These are phyloP conservation scores for Babesia sp. DNA, from an alignment of 169 alveolate genomes.

Conservation along the genomic window DNA sequence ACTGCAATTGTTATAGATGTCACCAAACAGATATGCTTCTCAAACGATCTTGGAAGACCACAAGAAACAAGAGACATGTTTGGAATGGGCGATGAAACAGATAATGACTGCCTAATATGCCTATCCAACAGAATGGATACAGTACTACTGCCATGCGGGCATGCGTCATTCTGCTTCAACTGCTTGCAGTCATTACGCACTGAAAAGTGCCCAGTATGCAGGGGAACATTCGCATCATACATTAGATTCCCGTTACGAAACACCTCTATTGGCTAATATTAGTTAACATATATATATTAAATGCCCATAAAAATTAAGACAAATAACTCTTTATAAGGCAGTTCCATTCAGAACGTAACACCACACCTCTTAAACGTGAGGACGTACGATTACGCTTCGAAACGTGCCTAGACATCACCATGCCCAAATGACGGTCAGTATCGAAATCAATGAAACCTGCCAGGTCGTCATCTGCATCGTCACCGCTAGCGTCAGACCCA, in stretches of 20 bases:
- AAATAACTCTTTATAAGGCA: constrained; percentile 50
- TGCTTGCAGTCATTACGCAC: constrained; percentile 71
- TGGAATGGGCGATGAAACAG: constrained; percentile 69
- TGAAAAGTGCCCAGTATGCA: constrained; percentile 78
- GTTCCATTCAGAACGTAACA: constrained; percentile 55
- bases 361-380: constrained; percentile 20
- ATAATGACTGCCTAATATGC: constrained; percentile 75
- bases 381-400: constrained; percentile 1
- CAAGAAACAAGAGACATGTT: constrained; percentile 67
- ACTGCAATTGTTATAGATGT: constrained; percentile 10
- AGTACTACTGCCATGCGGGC: constrained; percentile 75
- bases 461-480: constrained; percentile 19
- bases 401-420: constrained; percentile 34
- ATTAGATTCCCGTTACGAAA: constrained; percentile 43
- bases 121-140: constrained; percentile 74
- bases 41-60: constrained; percentile 31
- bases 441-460: constrained; percentile 50
- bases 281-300: neutral
- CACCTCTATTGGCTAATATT: neutral
- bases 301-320: neutral
- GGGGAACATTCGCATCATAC: constrained; percentile 56
- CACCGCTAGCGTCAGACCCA: neutral
- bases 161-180: constrained; percentile 74
- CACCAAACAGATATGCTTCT: constrained; percentile 49
- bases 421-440: constrained; percentile 52